phyloP scores from a whole-genome alignment of 306 rosid species.

The Quercus mongolica region DNA sequence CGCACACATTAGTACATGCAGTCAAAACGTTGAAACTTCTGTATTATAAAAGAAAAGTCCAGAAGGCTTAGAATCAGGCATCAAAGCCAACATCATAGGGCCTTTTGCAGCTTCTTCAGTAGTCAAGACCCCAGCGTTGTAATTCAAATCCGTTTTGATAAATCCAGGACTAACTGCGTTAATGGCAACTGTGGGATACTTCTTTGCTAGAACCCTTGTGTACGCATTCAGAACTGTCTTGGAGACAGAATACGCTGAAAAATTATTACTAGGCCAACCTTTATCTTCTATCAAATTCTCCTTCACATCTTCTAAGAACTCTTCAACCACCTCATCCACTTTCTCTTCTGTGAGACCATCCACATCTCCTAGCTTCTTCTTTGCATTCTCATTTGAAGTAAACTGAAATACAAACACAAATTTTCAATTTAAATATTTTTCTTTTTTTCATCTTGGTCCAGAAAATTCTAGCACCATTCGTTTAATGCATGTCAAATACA shows the following conservation, averaged over 20 bases:
- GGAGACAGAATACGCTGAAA: neutral
- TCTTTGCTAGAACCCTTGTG: neutral
- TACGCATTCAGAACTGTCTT: neutral
- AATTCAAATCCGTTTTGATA: neutral
- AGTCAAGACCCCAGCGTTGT: neutral
- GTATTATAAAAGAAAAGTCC: neutral
- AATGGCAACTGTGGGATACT: neutral
- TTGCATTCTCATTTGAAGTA: neutral
- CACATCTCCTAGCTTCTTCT: neutral
- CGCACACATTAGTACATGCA: neutral
- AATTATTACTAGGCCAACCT: neutral
- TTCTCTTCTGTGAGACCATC: slow-evolving; percentile 5
- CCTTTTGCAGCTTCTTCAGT: neutral
- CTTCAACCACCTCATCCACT: neutral
- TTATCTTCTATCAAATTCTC: neutral
- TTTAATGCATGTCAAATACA: no score
- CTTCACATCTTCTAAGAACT: neutral
- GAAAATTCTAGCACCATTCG: no score
- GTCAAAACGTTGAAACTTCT: neutral
- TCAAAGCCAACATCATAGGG: neutral
- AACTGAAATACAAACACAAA: neutral
- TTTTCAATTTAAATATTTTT: neutral
- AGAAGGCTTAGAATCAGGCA: neutral
- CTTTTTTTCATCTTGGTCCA: no score
- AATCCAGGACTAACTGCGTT: neutral